A percentile compares a stretch with the other conserved stretches of the same genome.
phyloP scores from a whole-genome alignment of 139 green algal genomes.

The Coelastrella sp. region DNA sequence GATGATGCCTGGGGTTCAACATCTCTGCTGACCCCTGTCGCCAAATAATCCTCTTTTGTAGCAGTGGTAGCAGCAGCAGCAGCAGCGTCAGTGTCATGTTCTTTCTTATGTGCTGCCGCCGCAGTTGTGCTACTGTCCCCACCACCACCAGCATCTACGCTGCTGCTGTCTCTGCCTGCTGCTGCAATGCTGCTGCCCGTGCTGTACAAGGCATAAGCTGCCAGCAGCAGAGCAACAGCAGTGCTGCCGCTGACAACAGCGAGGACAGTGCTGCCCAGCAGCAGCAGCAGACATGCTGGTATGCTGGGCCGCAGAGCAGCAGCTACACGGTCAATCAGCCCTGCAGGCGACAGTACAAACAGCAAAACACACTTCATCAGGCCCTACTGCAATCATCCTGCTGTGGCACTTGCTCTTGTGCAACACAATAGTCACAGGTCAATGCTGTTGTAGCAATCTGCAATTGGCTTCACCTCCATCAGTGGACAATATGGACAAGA shows the following conservation, averaged over 20 bases:
- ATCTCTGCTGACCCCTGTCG: background rate
- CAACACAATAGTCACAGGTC: background rate
- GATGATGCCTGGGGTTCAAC: background rate
- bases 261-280: background rate
- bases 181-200: conserved; percentile 28
- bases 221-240: conserved; percentile 6
- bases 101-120: background rate
- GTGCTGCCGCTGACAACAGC: background rate
- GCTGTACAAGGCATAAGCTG: conserved; percentile 7
- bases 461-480: background rate
- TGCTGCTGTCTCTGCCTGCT: conserved; percentile 18
- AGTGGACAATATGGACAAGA: background rate
- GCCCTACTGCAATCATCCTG: background rate
- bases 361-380: background rate
- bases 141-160: background rate
- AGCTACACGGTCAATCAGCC: background rate
- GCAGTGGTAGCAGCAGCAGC: no score
- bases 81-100: no score
- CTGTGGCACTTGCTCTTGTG: background rate
- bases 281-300: conserved; percentile 1
- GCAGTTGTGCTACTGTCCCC: background rate
- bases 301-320: background rate
- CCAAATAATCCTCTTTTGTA: background rate
- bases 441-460: background rate
- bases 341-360: conserved; percentile 16